Conservation (phyloP, 768 basidiomycete species). For the Podaxis sp. region DNA sequence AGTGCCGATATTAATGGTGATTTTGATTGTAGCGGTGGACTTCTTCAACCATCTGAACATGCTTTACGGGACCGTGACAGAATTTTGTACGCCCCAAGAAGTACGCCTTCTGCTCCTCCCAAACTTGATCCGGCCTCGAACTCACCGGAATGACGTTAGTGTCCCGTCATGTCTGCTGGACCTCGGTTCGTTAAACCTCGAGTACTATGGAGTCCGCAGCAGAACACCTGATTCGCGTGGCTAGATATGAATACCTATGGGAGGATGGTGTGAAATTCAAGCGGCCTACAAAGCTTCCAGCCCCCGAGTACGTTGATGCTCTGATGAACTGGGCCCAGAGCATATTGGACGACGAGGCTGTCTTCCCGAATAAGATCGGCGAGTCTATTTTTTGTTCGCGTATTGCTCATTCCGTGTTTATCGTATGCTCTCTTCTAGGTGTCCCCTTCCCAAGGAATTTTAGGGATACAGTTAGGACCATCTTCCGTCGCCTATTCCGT, state of each 20-base stretch:
- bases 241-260: constrained; percentile 93
- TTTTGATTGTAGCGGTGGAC: constrained; percentile 73
- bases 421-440: constrained; percentile 43
- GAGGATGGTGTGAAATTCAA: constrained; percentile 88
- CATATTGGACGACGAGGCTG: constrained; percentile 85
- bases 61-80: constrained; percentile 97
- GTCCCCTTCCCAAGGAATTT: constrained; percentile 91
- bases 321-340: constrained; percentile 99
- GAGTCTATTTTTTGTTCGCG: constrained; percentile 11
- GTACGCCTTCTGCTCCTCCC: constrained; percentile 38
- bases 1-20: not conserved
- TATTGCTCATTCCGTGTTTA: constrained; percentile 2
- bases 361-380: constrained; percentile 98
- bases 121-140: constrained; percentile 8
- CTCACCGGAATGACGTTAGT: constrained; percentile 41
- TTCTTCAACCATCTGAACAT: constrained; percentile 99
- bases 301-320: constrained; percentile 95
- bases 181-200: constrained; percentile 63
- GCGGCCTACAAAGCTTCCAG: constrained; percentile 90
- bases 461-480: constrained; percentile 86
- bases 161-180: constrained; percentile 96
- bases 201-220: not conserved
- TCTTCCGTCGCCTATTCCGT: constrained; percentile 89
- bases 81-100: constrained; percentile 95
- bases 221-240: not conserved